Percentiles rank a stretch among this genome's conserved stretches.
Evolutionary conservation across 495 filamentous ascomycete species (phyloP).

Genomic region (Penicillium diatomitis): DNA sequence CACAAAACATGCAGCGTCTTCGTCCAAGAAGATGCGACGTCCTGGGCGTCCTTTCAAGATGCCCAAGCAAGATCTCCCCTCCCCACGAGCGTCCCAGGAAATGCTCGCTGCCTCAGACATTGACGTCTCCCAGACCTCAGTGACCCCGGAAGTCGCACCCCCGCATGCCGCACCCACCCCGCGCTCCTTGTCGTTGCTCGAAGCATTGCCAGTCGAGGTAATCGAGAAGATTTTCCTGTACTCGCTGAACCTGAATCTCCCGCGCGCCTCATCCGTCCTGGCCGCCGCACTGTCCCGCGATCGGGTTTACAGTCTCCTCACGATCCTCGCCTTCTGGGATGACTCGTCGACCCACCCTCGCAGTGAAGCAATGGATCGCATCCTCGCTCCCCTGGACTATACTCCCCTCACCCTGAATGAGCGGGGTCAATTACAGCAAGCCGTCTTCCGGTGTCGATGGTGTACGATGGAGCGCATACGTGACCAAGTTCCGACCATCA

Average conservation of each 20-base stretch:
- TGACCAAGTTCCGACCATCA: slow-evolving; percentile 24
- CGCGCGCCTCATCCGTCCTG: slow-evolving; percentile 31
- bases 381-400: slow-evolving; percentile 29
- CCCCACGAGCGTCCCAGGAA: not conserved
- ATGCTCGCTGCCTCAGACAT: not conserved
- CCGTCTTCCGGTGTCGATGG: slow-evolving; percentile 29
- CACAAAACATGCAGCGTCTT: slow-evolving; percentile 1
- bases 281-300: slow-evolving; percentile 32
- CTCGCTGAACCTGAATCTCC: slow-evolving; percentile 39
- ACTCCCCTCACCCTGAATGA: slow-evolving; percentile 11
- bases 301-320: slow-evolving; percentile 30
- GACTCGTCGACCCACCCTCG: slow-evolving; percentile 6
- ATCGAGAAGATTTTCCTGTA: slow-evolving; percentile 46
- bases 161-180: slow-evolving; percentile 1
- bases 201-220: slow-evolving; percentile 44
- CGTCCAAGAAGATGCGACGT: slow-evolving; percentile 3
- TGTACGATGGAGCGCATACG: slow-evolving; percentile 27
- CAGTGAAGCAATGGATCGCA: slow-evolving; percentile 12
- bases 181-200: slow-evolving; percentile 30
- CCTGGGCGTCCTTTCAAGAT: slow-evolving; percentile 13
- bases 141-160: not conserved
- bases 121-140: not conserved
- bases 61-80: not conserved
- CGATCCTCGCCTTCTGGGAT: slow-evolving; percentile 33
- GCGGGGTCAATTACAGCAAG: slow-evolving; percentile 21